A percentile compares a stretch with the other conserved stretches of the same genome.
Evolutionary conservation across 495 filamentous ascomycete genomes (phyloP).

Genomic region (Choiromyces venosus): DNA sequence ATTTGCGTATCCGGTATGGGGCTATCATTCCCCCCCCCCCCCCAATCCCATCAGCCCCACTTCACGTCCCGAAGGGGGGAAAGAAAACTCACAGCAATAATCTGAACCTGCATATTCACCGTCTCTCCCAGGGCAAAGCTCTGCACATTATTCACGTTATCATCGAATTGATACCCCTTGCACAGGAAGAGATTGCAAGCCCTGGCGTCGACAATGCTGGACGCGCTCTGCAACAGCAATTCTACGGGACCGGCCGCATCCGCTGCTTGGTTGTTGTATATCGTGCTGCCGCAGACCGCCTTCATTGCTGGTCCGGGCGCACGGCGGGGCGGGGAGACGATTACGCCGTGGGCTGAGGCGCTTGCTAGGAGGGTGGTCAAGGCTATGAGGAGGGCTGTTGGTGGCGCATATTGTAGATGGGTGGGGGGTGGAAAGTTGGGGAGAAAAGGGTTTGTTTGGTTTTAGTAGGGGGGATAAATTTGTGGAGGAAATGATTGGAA

Average conservation of each 20-base stretch:
- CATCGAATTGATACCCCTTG: conserved; percentile 66
- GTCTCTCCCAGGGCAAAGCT: conserved; percentile 56
- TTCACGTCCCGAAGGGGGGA: no score
- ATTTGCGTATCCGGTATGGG: conserved; percentile 62
- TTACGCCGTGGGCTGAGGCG: conserved; percentile 59
- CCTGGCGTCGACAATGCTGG: conserved; percentile 50
- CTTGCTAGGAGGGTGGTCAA: conserved; percentile 46
- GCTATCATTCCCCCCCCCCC: no score
- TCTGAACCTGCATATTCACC: conserved; percentile 54
- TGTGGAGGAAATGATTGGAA: conserved; percentile 7
- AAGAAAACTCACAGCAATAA: no score
- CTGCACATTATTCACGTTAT: conserved; percentile 63
- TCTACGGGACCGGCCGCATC: conserved; percentile 68
- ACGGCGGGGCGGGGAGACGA: conserved; percentile 55
- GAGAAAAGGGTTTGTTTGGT: not conserved
- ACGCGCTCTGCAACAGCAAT: conserved; percentile 56
- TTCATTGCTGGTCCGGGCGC: conserved; percentile 56
- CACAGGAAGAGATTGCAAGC: conserved; percentile 64
- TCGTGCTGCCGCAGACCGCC: conserved; percentile 58
- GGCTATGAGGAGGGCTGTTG: conserved; percentile 7
- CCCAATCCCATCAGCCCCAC: no score
- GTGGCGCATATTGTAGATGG: conserved; percentile 18
- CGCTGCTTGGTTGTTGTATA: conserved; percentile 55
- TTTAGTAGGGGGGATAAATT: conserved; percentile 13
- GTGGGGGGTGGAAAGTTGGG: not conserved